Evolutionary conservation across 1,284 basidiomycete genomes (phyloP).

Genomic region (Sphaerobolus stellatus): DNA sequence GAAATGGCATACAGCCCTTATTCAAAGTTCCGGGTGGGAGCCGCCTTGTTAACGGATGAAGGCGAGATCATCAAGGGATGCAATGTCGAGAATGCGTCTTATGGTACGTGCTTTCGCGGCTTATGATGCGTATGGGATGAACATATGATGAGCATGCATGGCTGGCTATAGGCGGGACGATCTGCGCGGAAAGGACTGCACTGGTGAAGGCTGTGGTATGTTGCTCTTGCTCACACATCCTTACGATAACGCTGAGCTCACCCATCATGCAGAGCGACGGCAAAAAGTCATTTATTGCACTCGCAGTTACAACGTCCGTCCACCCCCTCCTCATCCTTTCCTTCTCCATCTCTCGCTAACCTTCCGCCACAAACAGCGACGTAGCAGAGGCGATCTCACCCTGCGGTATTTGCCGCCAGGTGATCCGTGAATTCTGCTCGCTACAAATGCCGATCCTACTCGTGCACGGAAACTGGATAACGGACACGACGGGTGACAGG

Average conservation of each 20-base stretch:
- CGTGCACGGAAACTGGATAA: constrained; percentile 67
- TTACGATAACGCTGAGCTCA: neutral
- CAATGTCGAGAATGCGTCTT: constrained; percentile 91
- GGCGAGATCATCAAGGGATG: constrained; percentile 78
- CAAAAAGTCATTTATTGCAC: constrained; percentile 58
- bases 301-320: constrained; percentile 73
- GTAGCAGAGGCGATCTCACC: constrained; percentile 68
- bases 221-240: constrained; percentile 16
- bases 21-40: constrained; percentile 89
- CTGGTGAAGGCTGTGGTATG: constrained; percentile 82
- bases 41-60: constrained; percentile 69
- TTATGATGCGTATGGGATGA: neutral
- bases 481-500: constrained; percentile 30
- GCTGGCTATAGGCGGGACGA: constrained; percentile 57
- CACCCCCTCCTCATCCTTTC: constrained; percentile 10
- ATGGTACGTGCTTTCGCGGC: no score
- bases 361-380: constrained; percentile 44
- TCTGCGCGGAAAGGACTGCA: constrained; percentile 89
- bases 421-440: constrained; percentile 86
- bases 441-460: constrained; percentile 77
- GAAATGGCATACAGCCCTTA: constrained; percentile 67
- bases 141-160: neutral
- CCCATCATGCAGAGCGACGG: constrained; percentile 68
- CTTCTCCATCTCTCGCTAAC: neutral
- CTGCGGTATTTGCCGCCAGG: constrained; percentile 90